A percentile compares a stretch with the other conserved stretches of the same genome.
phyloP scores from a whole-genome alignment of 768 basidiomycete species.

The Leucocoprinus leucothites region DNA sequence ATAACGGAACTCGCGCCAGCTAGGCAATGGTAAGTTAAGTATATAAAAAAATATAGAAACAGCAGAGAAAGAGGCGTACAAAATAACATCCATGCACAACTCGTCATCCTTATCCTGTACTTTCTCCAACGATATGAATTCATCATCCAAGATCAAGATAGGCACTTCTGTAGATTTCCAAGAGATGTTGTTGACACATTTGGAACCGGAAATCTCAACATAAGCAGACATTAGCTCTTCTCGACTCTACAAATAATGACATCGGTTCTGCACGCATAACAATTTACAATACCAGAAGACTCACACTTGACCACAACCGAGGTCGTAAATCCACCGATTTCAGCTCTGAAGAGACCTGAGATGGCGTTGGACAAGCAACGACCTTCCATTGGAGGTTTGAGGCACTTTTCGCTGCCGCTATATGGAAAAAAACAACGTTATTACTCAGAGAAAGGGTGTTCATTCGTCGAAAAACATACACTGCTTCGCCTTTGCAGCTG shows the following conservation, averaged over 20 bases:
- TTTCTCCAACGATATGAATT: constrained; percentile 1
- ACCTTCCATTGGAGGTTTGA: not conserved
- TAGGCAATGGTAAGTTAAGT: no score
- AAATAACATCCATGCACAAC: constrained; percentile 4
- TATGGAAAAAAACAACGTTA: not conserved
- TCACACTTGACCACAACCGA: constrained; percentile 4
- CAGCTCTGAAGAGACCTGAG: not conserved
- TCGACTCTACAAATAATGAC: not conserved
- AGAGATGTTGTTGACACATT: constrained; percentile 10
- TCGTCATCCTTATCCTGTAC: not conserved
- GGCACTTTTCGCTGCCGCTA: no score
- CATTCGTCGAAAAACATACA: not conserved
- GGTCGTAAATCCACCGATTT: not conserved
- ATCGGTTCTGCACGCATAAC: not conserved
- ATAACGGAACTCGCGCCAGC: no score
- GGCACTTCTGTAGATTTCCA: constrained; percentile 9
- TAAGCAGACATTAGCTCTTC: constrained; percentile 5
- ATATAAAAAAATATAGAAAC: not conserved
- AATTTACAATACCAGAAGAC: not conserved
- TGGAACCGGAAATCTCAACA: constrained; percentile 6
- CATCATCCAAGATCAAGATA: constrained; percentile 3
- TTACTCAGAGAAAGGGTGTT: not conserved
- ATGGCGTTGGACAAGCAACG: not conserved
- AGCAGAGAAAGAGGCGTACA: not conserved
- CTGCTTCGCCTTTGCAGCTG: not conserved